Evolutionary conservation across 2,329 filamentous ascomycete genomes (phyloP), one percentile per base, ranked within the genome.

Genomic region (Furcasterigmium furcatum): DNA sequence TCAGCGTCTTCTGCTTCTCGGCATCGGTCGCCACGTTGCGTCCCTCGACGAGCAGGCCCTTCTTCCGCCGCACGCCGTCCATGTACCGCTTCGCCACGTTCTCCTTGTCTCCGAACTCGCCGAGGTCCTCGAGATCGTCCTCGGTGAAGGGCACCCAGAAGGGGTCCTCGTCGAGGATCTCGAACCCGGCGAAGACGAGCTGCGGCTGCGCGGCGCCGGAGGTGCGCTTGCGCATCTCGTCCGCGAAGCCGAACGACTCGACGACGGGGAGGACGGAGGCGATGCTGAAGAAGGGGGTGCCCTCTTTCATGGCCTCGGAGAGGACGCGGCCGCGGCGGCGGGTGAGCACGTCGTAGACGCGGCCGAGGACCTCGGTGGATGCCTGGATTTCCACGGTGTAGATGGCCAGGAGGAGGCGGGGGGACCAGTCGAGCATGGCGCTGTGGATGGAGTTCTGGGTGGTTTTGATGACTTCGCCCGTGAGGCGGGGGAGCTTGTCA

Each of bases 81-180:
- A 99, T 91, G 73, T 97, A 97, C 61, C 88, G 73, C 80, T 95
- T 96, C 20, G 94, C 94, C 42, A 97, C 88, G 68, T 96, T 97
- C 75, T 97, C 94, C 60, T 82, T 81, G 69, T 99, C 94, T 4
- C 89, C 94, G 62, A 92, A 73, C 73, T 97, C 92, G 21, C 94
- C 94, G 49, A 99, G 70, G 72, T 99, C 94, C 74, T 99, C 94
- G 43, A 99, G 69, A 60, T 99, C 90, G 63, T 97, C 94, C 62
- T 97, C 94, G 0, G 92, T 97, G 53, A 90, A 91, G 2, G 94
- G 94, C 39, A 95, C 91, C 94, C 94, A 99, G 72, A 95, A 95
- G 0, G 94, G 94, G 71, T 99, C 94, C 68, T 96, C 87, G 63
- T 97, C 91, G 3, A 97, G 74, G 55, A 95, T 80, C 66, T 96